Evolutionary conservation across 164 flowering plant species (phyloP), one percentile per base, ranked within the genome.

Genomic region (Litsea cubeba): DNA sequence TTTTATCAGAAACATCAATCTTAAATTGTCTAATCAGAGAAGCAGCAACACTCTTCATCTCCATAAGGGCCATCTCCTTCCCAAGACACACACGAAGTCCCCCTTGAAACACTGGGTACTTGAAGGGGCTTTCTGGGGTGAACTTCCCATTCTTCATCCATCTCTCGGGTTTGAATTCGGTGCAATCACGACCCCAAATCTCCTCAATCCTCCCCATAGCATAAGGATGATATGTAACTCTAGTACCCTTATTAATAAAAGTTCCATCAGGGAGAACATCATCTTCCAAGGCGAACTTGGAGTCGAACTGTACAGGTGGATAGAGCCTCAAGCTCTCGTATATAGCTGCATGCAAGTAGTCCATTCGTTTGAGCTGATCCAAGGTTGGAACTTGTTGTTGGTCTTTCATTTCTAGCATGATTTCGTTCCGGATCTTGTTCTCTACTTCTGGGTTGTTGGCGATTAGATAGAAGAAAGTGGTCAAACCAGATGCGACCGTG

Each of bases 161-260:
- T 75, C 98, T 83, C 32, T 88, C 90, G 0, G 97, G 98, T 76
- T 82, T 85, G 72, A 88, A 93, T 30, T 89, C 90, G 10, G 78
- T 15, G 58, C 88, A 91, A 70, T 91, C 91, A 10, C 40, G 7
- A 0, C 98, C 98, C 98, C 98, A 93, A 2, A 90, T 76, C 17
- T 76, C 75, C 25, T 87, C 91, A 85, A 90, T 85, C 71, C 96
- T 72, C 1, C 96, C 98, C 98, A 93, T 93, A 0, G 95, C 94
- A 54, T 90, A 93, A 0, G 92, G 85, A 66, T 90, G 94, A 79
- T 91, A 93, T 0, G 91, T 90, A 18, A 93, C 88, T 75, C 95
- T 82, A 3, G 86, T 85, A 0, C 92, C 91, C 40, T 71, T 87
- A 76, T 24, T 70, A 15, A 93, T 87, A 1, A 74, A 71, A 0